Conservation (phyloP, 306 rosid species). For the Mucuna pruriens region DNA sequence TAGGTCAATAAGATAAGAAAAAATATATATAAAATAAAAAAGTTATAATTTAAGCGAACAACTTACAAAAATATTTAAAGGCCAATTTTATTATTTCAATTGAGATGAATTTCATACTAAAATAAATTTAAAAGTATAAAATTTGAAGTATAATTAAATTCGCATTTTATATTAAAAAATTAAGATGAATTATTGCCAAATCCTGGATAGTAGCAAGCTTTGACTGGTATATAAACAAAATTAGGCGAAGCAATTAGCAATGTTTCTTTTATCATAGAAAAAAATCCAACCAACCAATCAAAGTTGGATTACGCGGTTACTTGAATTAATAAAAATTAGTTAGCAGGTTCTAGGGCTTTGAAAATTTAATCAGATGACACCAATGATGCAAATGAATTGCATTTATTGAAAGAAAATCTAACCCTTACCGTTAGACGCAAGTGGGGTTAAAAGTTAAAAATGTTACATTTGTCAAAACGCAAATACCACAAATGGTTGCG, state of each 20-base stretch:
- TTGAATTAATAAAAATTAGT: not conserved
- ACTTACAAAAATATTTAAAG: too few species aligned
- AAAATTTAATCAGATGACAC: not conserved
- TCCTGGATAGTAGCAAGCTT: not conserved
- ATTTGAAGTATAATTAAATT: not conserved
- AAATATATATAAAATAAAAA: too few species aligned
- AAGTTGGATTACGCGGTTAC: too few species aligned
- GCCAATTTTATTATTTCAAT: not conserved
- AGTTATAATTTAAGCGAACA: too few species aligned
- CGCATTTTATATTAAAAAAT: not conserved
- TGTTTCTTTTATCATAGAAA: too few species aligned
- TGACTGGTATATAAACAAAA: not conserved
- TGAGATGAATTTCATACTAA: not conserved
- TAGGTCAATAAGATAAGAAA: too few species aligned
- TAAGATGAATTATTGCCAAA: too few species aligned
- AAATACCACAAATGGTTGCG: conserved; percentile 2
- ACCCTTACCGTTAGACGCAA: not conserved
- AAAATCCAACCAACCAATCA: too few species aligned
- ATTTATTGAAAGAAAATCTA: not conserved
- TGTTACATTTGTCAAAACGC: not conserved
- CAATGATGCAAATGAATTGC: not conserved
- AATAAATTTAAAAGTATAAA: not conserved
- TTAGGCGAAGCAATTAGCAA: not conserved
- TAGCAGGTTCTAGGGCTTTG: not conserved
- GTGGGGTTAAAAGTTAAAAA: not conserved